Base-by-base conservation (phyloP, 1,139 yeast species). In the Yamadazyma blattariae region DNA sequence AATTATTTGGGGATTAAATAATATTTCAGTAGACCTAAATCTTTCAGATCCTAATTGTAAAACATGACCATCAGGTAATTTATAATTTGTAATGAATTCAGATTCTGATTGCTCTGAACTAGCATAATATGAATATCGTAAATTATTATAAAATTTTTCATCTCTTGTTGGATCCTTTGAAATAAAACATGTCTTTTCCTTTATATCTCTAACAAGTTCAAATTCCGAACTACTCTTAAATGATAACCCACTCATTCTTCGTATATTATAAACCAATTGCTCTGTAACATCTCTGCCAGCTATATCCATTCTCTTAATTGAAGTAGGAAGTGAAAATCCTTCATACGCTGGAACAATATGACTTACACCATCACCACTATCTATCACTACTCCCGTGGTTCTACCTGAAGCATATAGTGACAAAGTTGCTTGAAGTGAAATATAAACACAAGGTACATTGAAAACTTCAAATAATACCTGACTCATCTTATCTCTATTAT, bases 211-310 rank as follows among this genome's bases (percentile, higher is more conserved):
- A 1, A 86, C 95, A 29, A 89, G 77, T 52, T 90, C 97, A 54
- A 77, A 67, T 54, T 90, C 97, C 1, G 94, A 79, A 37, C 89
- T 79, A 17, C 88, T 76, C 37, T 66, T 70, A 33, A 88, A 62
- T 6, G 68, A 53, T 10, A 79, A 61, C 1, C 96, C 96, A 3
- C 76, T 66, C 61, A 60, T 61, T 44, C 79, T 75, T 41, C 95
- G 69, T 38, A 90, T 61, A 41, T 84, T 74, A 42, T 75, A 57
- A 41, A 82, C 87, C 38, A 90, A 64, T 37, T 82, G 79, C 37
- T 81, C 84, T 0, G 97, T 87, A 10, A 90, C 74, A 50, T 89
- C 96, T 34, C 95, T 60, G 0, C 97, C 97, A 0, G 95, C 97
- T 20, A 88, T 60, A 53, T 89, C 95, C 48, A 84, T 71, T 39